Conservation (phyloP, 1,284 basidiomycete species). For the Pyrrhoderma noxium region DNA sequence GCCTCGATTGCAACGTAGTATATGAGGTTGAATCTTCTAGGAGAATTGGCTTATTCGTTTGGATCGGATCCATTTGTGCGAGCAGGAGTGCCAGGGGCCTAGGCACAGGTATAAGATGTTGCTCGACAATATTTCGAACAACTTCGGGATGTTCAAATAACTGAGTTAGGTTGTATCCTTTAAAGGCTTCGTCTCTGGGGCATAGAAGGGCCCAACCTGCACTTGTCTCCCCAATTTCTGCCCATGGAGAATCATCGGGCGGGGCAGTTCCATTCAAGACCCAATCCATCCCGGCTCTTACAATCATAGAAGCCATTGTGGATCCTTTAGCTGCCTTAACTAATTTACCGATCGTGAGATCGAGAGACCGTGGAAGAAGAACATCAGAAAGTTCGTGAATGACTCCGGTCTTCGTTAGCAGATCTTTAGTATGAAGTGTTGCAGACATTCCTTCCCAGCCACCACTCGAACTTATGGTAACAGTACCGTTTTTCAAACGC, state of each 20-base stretch:
- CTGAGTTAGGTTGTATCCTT: slow-evolving; percentile 76
- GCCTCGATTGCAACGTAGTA: slow-evolving; percentile 58
- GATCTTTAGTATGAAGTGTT: slow-evolving; percentile 49
- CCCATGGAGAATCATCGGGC: slow-evolving; percentile 55
- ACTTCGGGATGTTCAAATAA: slow-evolving; percentile 58
- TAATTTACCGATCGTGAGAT: slow-evolving; percentile 84
- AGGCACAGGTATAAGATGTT: slow-evolving; percentile 77
- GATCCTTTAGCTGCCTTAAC: slow-evolving; percentile 80
- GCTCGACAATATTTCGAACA: slow-evolving; percentile 68
- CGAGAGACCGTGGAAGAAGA: slow-evolving; percentile 81
- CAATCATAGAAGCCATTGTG: slow-evolving; percentile 82
- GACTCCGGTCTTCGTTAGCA: slow-evolving; percentile 83
- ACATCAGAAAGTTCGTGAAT: slow-evolving; percentile 88
- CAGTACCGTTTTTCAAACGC: slow-evolving; percentile 39
- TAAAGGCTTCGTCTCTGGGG: slow-evolving; percentile 90
- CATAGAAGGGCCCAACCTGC: slow-evolving; percentile 80
- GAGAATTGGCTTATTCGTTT: slow-evolving; percentile 64
- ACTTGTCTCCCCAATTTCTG: slow-evolving; percentile 39
- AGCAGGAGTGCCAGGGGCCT: slow-evolving; percentile 25
- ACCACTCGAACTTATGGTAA: slow-evolving; percentile 57
- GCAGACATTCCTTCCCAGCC: slow-evolving; percentile 69
- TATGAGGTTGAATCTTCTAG: slow-evolving; percentile 70
- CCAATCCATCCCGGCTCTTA: slow-evolving; percentile 83
- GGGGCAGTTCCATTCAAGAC: slow-evolving; percentile 80
- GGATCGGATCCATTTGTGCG: slow-evolving; percentile 32